Base-by-base conservation (phyloP, 2,329 filamentous ascomycete genomes). In the Phoma sp. region DNA sequence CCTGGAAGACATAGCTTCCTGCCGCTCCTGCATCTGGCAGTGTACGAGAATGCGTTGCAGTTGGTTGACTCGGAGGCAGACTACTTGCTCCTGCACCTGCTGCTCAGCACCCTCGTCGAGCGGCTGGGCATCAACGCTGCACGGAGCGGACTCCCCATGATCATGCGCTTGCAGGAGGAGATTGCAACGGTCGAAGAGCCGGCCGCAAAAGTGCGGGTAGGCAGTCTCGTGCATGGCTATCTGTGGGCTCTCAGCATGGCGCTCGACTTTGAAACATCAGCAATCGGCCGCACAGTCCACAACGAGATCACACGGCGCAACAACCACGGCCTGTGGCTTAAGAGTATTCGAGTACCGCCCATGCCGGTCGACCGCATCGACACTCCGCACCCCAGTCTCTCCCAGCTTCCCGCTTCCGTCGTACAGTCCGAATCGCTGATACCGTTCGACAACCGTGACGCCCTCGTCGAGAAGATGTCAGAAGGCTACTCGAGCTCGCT, bases 41-140 rank as follows among this genome's bases (percentile, higher is more conserved):
- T 95, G n/a, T 97, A 96, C 74, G 94, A 98, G 72, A 91, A 90
- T 63, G 90, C 91, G 7, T 77, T 94, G 21, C 89, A 95, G 65
- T 71, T 68, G 15, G 69, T 73, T 21, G 74, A 77, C 37, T 88
- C 84, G 39, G 90, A 95, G 58, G 81, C 85, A 0, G 92, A 96
- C 64, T 83, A 96, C 27, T 78, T 91, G 25, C 77, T 96, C 13
- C 79, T 96, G 8, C 92, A 96, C 69, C 80, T 92, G 3, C 81
- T 97, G 10, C 82, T 96, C 33, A 81, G 85, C 10, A 90, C 85
- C 51, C 81, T 96, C n/a, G 84, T 92, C 8, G 82, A 86, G 54
- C 87, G 86, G 52, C 82, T 97, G 0, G 93, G 94, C 4, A 86
- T 96, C 45, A 96, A 97, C 71, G 89, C 91, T 15, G 84, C 84